These are phyloP conservation scores for Nitzschia inconspicua DNA, from an alignment of 108 stramenopile genomes.

Conservation along the genomic window DNA sequence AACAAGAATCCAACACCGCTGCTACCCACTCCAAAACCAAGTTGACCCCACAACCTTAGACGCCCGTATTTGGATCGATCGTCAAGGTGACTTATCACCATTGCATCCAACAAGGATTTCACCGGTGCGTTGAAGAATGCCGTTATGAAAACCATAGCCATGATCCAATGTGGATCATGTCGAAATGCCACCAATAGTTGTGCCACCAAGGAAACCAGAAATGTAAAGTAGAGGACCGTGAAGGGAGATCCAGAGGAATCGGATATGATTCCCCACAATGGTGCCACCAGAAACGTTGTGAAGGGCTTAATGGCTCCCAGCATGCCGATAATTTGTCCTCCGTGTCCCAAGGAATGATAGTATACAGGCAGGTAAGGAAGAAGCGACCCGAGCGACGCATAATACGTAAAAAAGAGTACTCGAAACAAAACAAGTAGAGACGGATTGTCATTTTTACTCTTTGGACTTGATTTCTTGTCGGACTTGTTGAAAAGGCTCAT, in stretches of 20 bases:
- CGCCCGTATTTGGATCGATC: slow-evolving; percentile 84
- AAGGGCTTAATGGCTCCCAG: slow-evolving; percentile 93
- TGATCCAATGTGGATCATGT: slow-evolving; percentile 62
- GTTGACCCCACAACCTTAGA: slow-evolving; percentile 91
- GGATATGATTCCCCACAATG: slow-evolving; percentile 90
- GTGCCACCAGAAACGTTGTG: slow-evolving; percentile 90
- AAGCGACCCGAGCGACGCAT: slow-evolving; percentile 84
- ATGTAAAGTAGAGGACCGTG: slow-evolving; percentile 80
- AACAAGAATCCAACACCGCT: slow-evolving; percentile 56
- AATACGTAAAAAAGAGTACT: slow-evolving; percentile 85
- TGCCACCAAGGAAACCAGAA: slow-evolving; percentile 71
- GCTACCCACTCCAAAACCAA: slow-evolving; percentile 92
- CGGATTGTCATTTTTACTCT: slow-evolving; percentile 13
- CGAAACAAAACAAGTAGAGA: slow-evolving; percentile 63
- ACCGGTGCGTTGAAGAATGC: slow-evolving; percentile 94
- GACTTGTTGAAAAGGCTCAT: too few species aligned
- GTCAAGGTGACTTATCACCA: slow-evolving; percentile 74
- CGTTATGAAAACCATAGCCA: slow-evolving; percentile 76
- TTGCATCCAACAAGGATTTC: slow-evolving; percentile 88
- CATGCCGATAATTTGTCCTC: slow-evolving; percentile 82
- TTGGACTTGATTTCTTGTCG: background rate
- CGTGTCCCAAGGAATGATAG: slow-evolving; percentile 89
- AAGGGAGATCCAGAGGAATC: slow-evolving; percentile 78
- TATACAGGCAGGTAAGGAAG: slow-evolving; percentile 95
- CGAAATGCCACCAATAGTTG: slow-evolving; percentile 66